These are phyloP conservation scores for Pseudopithomyces chartarum DNA, from an alignment of 2,329 filamentous ascomycete species.

Conservation along the genomic window DNA sequence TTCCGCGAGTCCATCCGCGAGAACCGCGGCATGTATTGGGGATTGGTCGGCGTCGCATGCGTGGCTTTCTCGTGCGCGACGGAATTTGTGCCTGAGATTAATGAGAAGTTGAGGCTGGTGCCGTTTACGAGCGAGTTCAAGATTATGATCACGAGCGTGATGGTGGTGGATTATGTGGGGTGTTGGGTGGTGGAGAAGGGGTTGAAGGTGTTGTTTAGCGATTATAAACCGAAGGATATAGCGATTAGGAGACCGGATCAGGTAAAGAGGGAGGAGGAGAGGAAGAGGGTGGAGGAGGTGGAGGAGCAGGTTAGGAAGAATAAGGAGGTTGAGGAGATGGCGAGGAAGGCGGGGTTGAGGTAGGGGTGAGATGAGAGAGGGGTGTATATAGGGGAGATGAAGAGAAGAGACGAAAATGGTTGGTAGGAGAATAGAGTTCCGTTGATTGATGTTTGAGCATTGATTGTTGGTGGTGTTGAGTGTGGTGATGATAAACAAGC, in stretches of 20 bases:
- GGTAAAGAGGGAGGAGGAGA: constrained; percentile 72
- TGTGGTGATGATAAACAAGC: too few species aligned
- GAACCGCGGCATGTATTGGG: constrained; percentile 98
- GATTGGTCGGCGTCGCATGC: constrained; percentile 84
- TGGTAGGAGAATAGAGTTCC: too few species aligned
- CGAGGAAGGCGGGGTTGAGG: constrained; percentile 14
- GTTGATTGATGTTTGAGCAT: too few species aligned
- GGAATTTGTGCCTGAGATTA: constrained; percentile 94
- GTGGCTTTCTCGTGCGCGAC: constrained; percentile 95
- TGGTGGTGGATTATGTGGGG: constrained; percentile 84
- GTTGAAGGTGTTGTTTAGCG: constrained; percentile 84
- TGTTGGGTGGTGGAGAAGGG: constrained; percentile 88
- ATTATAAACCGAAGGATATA: constrained; percentile 93
- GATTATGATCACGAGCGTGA: constrained; percentile 77
- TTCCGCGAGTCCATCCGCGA: constrained; percentile 96
- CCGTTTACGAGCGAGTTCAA: constrained; percentile 91
- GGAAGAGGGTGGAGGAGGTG: constrained; percentile 64
- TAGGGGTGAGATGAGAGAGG: background rate
- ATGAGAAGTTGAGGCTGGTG: constrained; percentile 89
- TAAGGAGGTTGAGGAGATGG: constrained; percentile 34
- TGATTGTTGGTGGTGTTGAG: too few species aligned
- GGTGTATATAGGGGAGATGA: too few species aligned
- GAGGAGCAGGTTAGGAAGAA: constrained; percentile 43
- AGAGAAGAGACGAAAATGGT: too few species aligned
- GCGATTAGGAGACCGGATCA: constrained; percentile 86